Conservation (phyloP, 75 land plant species). For the Ceratopteris richardii region DNA sequence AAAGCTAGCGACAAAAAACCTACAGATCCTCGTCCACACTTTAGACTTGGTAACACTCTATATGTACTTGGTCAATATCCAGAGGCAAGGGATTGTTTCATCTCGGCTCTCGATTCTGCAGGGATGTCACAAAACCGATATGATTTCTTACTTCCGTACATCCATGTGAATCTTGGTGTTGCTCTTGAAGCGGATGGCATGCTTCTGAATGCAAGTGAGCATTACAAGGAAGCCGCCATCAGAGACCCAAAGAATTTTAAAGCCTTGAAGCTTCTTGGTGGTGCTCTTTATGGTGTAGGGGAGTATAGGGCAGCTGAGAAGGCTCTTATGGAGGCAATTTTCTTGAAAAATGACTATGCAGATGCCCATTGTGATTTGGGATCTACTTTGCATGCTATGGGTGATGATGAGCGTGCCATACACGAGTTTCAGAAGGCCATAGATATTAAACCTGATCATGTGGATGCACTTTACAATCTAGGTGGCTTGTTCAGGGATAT, state of each 20-base stretch:
- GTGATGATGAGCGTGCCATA: conserved; percentile 83
- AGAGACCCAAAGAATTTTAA: conserved; percentile 80
- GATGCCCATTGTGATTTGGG: conserved; percentile 99
- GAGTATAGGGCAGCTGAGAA: conserved; percentile 96
- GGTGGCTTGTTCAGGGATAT: conserved; percentile 87
- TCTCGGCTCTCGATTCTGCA: conserved; percentile 72
- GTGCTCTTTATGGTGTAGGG: conserved; percentile 91
- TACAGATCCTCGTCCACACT: conserved; percentile 73
- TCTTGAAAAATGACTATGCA: conserved; percentile 70
- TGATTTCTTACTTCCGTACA: conserved; percentile 75
- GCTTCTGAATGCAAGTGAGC: conserved; percentile 91
- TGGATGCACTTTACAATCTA: conserved; percentile 89
- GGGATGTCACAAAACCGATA: conserved; percentile 60
- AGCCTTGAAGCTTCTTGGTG: conserved; percentile 89
- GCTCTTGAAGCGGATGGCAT: conserved; percentile 88
- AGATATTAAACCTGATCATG: conserved; percentile 88
- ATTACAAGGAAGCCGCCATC: conserved; percentile 97
- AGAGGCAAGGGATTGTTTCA: conserved; percentile 68
- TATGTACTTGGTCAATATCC: conserved; percentile 53
- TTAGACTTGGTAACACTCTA: conserved; percentile 64
- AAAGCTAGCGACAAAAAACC: conserved; percentile 80
- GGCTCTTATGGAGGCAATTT: conserved; percentile 83
- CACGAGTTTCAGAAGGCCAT: conserved; percentile 94
- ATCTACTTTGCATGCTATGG: conserved; percentile 84
- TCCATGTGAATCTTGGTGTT: conserved; percentile 92